These are phyloP conservation scores for Cyberlindnera suaveolens DNA, from an alignment of 805 yeast species.

Conservation along the genomic window DNA sequence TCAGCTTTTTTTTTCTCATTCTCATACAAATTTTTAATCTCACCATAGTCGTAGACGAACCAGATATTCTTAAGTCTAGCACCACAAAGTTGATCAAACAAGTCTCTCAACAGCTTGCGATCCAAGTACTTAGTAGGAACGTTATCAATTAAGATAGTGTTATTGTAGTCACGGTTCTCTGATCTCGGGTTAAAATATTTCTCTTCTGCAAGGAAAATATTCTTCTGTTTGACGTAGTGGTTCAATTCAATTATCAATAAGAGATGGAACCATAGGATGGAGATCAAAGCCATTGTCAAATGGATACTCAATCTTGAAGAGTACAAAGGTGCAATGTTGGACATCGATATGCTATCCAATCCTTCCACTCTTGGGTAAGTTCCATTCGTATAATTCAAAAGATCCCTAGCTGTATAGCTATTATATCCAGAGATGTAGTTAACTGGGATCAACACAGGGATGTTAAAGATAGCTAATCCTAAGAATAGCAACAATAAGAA, in stretches of 20 bases:
- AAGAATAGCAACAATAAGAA: slow-evolving; percentile 45
- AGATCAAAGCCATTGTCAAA: slow-evolving; percentile 49
- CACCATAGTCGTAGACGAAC: slow-evolving; percentile 44
- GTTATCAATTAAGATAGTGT: slow-evolving; percentile 37
- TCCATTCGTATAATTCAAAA: slow-evolving; percentile 19
- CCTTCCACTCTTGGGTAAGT: slow-evolving; percentile 32
- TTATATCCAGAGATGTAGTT: slow-evolving; percentile 36
- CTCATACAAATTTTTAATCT: slow-evolving; percentile 28
- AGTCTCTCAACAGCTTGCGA: slow-evolving; percentile 14
- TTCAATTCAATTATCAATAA: slow-evolving; percentile 52
- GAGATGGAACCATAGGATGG: slow-evolving; percentile 50
- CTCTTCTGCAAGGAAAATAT: slow-evolving; percentile 31
- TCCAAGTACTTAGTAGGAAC: slow-evolving; percentile 31
- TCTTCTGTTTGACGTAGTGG: slow-evolving; percentile 42
- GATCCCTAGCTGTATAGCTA: slow-evolving; percentile 13
- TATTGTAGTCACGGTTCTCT: slow-evolving; percentile 22
- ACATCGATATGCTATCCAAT: slow-evolving; percentile 63
- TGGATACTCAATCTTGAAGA: slow-evolving; percentile 53
- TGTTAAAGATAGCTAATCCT: slow-evolving; percentile 44
- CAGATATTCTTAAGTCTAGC: slow-evolving; percentile 53
- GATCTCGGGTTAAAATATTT: slow-evolving; percentile 11
- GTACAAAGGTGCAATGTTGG: slow-evolving; percentile 54
- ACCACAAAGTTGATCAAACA: slow-evolving; percentile 27
- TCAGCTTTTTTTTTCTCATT: slow-evolving; percentile 25
- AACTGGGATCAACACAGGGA: slow-evolving; percentile 59